Evolutionary conservation across 23 red algal species (phyloP), one percentile per base, ranked within the genome.

Genomic region (Agarophyton chilense): DNA sequence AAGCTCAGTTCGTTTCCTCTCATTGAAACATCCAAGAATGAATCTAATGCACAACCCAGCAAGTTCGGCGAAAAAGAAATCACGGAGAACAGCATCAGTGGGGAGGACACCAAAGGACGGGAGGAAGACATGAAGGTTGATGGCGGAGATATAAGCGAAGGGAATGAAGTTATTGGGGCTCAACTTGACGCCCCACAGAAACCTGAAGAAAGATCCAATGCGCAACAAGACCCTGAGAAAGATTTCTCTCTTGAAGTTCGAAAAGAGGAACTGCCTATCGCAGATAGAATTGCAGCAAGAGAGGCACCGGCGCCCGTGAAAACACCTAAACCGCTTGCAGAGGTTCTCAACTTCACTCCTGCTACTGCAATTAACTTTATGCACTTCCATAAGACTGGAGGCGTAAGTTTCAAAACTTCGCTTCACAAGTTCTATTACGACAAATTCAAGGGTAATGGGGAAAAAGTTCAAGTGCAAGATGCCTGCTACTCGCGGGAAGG

Each of bases 341-440:
- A 74, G 21, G 41, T 49, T 1, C 68, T 74, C 2, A 45, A 47
- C 12, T 89, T 89, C 85, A 78, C 67, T 38, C 49, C 51, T 11
- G 46, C 41, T 5, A 89, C 85, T 14, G 85, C 85, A 41, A 77
- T 89, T 29, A 89, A 89, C 54, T 89, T 89, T 36, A 89, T 89
- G 85, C 85, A 89, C 41, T 89, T 89, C 71, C 85, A 89, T 40
- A 89, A 89, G 32, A 89, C 85, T 28, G 85, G 85, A 13, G 84
- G 85, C 3, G 85, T 89, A 25, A 66, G 52, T 46, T 77, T 89
- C 71, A 89, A 89, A 54, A 89, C 85, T 16, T 56, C 85, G 0
- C 42, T 89, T 2, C 73, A 89, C 72, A 63, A 78, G 54, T 77
- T 79, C 54, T 89, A 78, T n/a, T 47, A 29, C 36, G 41, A 63